Base-by-base conservation (phyloP, 2,329 filamentous ascomycete species). In the Penicillium fuscoglaucum region DNA sequence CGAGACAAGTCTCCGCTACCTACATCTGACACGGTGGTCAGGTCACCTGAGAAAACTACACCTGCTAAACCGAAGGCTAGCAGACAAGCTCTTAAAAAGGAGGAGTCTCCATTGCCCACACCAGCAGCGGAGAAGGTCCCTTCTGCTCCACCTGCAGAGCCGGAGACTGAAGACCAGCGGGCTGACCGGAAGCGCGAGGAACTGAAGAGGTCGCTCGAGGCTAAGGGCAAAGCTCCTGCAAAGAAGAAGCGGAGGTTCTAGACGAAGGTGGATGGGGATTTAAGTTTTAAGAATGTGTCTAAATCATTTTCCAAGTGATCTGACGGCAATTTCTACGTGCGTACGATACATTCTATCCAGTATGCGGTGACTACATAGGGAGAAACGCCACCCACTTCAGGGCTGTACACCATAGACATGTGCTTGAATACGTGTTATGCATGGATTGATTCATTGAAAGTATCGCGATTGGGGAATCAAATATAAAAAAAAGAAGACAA, bases 161-260 rank as follows among this genome's bases (percentile, higher is more conserved):
- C 58, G 19, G 58, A 65, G 57, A 79, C 80, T 2, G 79, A 80
- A 10, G 75, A 83, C 59, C 79, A 86, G 57, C 80, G 78, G 54
- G 84, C 84, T 3, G 76, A 84, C 60, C 75, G 79, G 54, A 85
- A 81, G 63, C 76, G 85, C 13, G 77, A 82, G 50, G 82, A 84
- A 66, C 68, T 88, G 60, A 87, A 85, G 67, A 75, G 80, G 19
- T 74, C 81, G 43, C 66, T 85, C 17, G 80, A 80, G 52, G 75
- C 73, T 55, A 82, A 81, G 66, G 78, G 79, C 29, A 83, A 82
- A 62, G 80, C 76, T 52, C 78, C 79, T 10, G 75, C 70, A 19
- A 86, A 83, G 76, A 87, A 86, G 76, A 85, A 82, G 68, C 71
- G 83, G 56, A 83, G 75, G 58, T 85, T 85, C 61, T 85, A 69